phyloP scores from a whole-genome alignment of 2,329 filamentous ascomycete species.

The Microascus cirrosus region DNA sequence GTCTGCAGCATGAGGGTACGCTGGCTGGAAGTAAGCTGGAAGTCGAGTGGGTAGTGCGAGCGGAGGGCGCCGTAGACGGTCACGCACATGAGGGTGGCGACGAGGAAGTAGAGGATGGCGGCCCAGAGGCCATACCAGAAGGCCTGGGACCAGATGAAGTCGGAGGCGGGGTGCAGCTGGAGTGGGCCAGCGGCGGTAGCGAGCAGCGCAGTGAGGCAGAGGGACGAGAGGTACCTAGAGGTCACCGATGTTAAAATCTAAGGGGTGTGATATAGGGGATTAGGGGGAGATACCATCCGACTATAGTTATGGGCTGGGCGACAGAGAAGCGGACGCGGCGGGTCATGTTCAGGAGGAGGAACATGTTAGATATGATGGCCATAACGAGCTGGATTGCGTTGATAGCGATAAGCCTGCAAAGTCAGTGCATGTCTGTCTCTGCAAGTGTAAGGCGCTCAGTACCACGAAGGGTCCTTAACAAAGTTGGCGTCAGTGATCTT shows the following conservation, averaged over 20 bases:
- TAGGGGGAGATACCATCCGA: conserved; percentile 52
- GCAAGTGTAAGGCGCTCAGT: conserved; percentile 6
- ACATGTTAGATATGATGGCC: conserved; percentile 69
- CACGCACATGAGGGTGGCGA: conserved; percentile 63
- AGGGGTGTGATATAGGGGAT: too few relatives aligned
- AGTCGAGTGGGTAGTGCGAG: conserved; percentile 66
- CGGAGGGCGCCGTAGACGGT: conserved; percentile 68
- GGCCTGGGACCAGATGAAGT: conserved; percentile 63
- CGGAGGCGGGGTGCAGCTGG: conserved; percentile 22
- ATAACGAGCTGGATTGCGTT: conserved; percentile 70
- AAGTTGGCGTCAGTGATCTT: conserved; percentile 31
- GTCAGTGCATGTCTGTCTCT: neutral
- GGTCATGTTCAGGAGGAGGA: conserved; percentile 81
- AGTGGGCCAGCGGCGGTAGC: conserved; percentile 54
- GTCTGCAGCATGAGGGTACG: conserved; percentile 85
- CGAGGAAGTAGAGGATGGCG: conserved; percentile 67
- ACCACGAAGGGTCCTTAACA: conserved; percentile 62
- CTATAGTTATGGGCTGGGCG: conserved; percentile 72
- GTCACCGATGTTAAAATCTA: too few relatives aligned
- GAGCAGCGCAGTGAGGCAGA: conserved; percentile 56
- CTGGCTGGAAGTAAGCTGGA: conserved; percentile 67
- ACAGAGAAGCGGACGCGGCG: conserved; percentile 67
- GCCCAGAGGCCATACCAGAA: conserved; percentile 82
- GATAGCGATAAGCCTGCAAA: conserved; percentile 51
- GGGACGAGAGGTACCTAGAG: conserved; percentile 41